A percentile compares a stretch with the other conserved stretches of the same genome.
These are phyloP conservation scores for Helianthus annuus DNA, from an alignment of 129 eudicot genomes.

Conservation along the genomic window DNA sequence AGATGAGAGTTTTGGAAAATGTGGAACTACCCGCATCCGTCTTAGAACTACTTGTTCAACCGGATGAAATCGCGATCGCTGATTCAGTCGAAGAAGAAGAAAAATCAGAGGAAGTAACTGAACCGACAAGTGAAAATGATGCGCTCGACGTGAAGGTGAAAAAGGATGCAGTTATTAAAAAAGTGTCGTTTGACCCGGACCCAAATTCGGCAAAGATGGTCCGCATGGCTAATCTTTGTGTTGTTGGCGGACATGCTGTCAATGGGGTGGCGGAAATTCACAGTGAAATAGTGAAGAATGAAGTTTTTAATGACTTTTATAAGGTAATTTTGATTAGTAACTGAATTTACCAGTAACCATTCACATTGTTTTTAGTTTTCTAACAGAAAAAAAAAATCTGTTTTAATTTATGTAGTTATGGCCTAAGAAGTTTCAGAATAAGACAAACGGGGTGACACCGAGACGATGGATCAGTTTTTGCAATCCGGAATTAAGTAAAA, in stretches of 20 bases:
- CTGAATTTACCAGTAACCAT: neutral
- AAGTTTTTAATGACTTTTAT: slow-evolving; percentile 85
- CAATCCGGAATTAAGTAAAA: slow-evolving; percentile 79
- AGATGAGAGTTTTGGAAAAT: slow-evolving; percentile 82
- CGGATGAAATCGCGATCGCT: slow-evolving; percentile 39
- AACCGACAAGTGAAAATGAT: slow-evolving; percentile 36
- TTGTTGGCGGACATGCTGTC: slow-evolving; percentile 87
- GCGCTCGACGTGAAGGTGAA: slow-evolving; percentile 28
- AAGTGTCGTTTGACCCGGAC: slow-evolving; percentile 51
- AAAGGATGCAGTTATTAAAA: slow-evolving; percentile 32
- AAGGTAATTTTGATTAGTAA: slow-evolving; percentile 46
- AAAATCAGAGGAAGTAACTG: slow-evolving; percentile 14
- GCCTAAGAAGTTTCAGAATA: slow-evolving; percentile 93
- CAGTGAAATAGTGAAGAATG: slow-evolving; percentile 76
- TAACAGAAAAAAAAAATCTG: slow-evolving; percentile 1
- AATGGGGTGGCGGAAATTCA: slow-evolving; percentile 96
- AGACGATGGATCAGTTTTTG: slow-evolving; percentile 92
- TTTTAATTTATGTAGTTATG: slow-evolving; percentile 51
- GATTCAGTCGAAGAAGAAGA: slow-evolving; percentile 43
- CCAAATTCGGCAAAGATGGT: slow-evolving; percentile 61
- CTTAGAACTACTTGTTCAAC: slow-evolving; percentile 51
- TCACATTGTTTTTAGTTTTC: slow-evolving; percentile 2
- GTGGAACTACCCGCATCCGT: slow-evolving; percentile 65
- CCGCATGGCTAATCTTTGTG: slow-evolving; percentile 92
- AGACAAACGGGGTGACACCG: slow-evolving; percentile 96